Evolutionary conservation across 768 basidiomycete species (phyloP), one percentile per base, ranked within the genome.

Genomic region (Hemileccinum rubropunctum): DNA sequence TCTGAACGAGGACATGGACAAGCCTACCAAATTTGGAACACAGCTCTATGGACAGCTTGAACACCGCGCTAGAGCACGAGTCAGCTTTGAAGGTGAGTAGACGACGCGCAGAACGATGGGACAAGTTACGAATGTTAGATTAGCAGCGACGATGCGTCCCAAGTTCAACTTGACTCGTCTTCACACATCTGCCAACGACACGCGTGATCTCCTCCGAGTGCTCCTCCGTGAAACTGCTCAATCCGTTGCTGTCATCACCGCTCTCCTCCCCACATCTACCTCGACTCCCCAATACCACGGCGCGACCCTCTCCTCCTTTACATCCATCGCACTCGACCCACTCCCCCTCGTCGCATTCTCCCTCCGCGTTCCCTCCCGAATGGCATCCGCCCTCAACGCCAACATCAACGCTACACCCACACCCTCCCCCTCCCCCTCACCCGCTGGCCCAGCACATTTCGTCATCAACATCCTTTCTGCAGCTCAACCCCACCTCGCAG

Each of bases 271-370:
- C 21, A 28, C 37, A 0, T 36, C 51, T 23, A 15, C 37, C 41
- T 3, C 21, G 48, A 43, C 38, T 2, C 39, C 58, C 7, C 57
- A 50, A 10, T 91, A 79, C 60, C 94, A 97, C 67, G 94, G 95
- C 57, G 92, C 93, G 18, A 98, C 95, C 1, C 76, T 98, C 28
- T 95, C 95, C 9, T 95, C 93, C 1, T 93, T 98, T 65, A 83
- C 91, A 18, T 93, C 92, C 26, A 83, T 98, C 61, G 83, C 95
- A 3, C 82, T 98, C 76, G 82, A 92, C 57, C 95, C 95, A 2
- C 73, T 83, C 57, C 92, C 94, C 0, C 79, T 97, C 49, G 80
- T 98, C 60, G 80, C 91, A 0, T 98, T 98, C 66, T 86, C 93
- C 15, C 77, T 98, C 17, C 86, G 92, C 30, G 76, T 92, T 15